These are phyloP conservation scores for Phytophthora tubulina DNA, from an alignment of 352 stramenopile species.

Conservation along the genomic window DNA sequence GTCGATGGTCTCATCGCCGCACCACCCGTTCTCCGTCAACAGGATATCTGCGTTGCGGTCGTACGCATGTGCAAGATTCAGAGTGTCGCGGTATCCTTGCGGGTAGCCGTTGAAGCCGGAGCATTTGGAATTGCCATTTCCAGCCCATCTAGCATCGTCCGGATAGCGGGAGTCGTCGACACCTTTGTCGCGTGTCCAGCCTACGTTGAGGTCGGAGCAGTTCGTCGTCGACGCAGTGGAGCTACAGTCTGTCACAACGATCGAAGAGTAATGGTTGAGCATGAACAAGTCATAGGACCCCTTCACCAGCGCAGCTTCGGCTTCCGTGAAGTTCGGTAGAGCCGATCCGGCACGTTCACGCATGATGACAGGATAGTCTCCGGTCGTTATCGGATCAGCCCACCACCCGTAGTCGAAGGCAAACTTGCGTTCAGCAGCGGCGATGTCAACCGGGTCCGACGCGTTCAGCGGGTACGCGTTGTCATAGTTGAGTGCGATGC, in stretches of 20 bases:
- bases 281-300: slow-evolving; percentile 92
- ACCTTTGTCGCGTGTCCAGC: slow-evolving; percentile 47
- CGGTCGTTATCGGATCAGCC: slow-evolving; percentile 84
- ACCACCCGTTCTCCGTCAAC: slow-evolving; percentile 79
- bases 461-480: slow-evolving; percentile 84
- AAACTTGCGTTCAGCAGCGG: slow-evolving; percentile 80
- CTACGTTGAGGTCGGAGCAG: slow-evolving; percentile 31
- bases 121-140: no score
- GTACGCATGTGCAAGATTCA: neutral
- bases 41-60: slow-evolving; percentile 45
- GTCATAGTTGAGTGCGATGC: slow-evolving; percentile 86
- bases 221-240: slow-evolving; percentile 36
- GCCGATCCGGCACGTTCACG: slow-evolving; percentile 74
- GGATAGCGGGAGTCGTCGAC: slow-evolving; percentile 40
- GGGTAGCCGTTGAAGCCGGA: no score
- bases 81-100: neutral
- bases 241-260: slow-evolving; percentile 51
- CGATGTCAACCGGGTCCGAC: slow-evolving; percentile 43
- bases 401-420: slow-evolving; percentile 93
- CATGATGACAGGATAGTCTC: slow-evolving; percentile 94
- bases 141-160: neutral
- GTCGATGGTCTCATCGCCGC: slow-evolving; percentile 62
- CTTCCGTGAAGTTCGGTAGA: slow-evolving; percentile 86
- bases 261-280: slow-evolving; percentile 91
- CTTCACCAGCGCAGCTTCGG: slow-evolving; percentile 78